These are phyloP conservation scores for Arctostaphylos glauca DNA, from an alignment of 148 eudicot species.

Conservation along the genomic window DNA sequence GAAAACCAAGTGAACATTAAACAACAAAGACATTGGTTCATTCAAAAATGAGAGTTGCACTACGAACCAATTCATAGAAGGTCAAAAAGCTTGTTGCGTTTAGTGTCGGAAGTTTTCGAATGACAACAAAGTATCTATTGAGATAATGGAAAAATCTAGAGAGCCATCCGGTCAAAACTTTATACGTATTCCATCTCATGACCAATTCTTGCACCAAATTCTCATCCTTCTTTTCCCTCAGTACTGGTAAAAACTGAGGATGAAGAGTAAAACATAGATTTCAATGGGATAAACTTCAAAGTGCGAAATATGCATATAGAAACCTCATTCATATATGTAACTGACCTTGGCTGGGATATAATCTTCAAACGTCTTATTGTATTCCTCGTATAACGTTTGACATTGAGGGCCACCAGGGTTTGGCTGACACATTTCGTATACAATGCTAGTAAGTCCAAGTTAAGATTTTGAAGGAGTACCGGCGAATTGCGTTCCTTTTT, in stretches of 20 bases:
- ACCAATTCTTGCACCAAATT: slow-evolving; percentile 86
- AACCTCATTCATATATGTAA: neutral
- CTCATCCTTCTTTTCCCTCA: slow-evolving; percentile 84
- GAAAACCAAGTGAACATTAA: neutral
- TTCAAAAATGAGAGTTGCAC: neutral
- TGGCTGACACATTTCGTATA: neutral
- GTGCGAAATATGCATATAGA: neutral
- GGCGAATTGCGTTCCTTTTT: neutral
- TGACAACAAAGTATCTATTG: slow-evolving; percentile 78
- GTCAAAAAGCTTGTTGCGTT: slow-evolving; percentile 81
- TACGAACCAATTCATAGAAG: slow-evolving; percentile 70
- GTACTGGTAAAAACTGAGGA: slow-evolving; percentile 67
- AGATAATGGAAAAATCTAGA: slow-evolving; percentile 87
- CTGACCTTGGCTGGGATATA: neutral
- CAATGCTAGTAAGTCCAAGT: neutral
- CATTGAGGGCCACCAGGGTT: neutral
- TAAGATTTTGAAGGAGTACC: neutral
- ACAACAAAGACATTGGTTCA: neutral
- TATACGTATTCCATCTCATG: slow-evolving; percentile 82
- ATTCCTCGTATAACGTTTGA: too few species aligned
- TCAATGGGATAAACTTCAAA: neutral
- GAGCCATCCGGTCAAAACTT: slow-evolving; percentile 91
- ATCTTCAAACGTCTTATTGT: neutral
- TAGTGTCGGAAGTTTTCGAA: slow-evolving; percentile 66
- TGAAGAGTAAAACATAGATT: neutral